A percentile compares a stretch with the other conserved stretches of the same genome.
These are phyloP conservation scores for Arthrobotrys entomopaga DNA, from an alignment of 2,329 filamentous ascomycete genomes.

Conservation along the genomic window DNA sequence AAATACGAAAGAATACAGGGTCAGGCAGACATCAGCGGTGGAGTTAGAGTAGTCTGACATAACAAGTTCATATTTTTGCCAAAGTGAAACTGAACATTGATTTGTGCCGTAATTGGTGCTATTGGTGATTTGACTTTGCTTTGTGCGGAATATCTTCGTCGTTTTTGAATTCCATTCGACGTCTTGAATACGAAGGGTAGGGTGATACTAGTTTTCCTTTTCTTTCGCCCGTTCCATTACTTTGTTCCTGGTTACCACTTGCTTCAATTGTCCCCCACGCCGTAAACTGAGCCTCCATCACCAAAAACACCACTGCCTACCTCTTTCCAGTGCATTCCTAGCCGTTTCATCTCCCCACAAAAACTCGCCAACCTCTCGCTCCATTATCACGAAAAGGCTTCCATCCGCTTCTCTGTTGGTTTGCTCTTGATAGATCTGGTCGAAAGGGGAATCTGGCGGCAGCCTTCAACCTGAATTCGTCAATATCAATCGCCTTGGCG, in stretches of 20 bases:
- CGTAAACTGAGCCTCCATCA: conserved; percentile 16
- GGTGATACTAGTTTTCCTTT: conserved; percentile 32
- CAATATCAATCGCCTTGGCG: conserved; percentile 32
- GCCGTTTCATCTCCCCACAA: conserved; percentile 40
- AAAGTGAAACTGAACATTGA: conserved; percentile 56
- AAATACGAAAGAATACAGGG: conserved; percentile 16
- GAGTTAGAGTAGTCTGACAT: conserved; percentile 51
- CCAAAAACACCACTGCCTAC: conserved; percentile 5
- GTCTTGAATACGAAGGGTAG: conserved; percentile 40
- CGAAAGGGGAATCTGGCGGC: conserved; percentile 19
- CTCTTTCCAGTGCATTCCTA: conserved; percentile 35
- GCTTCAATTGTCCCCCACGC: conserved; percentile 26
- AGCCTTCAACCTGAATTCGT: conserved; percentile 48
- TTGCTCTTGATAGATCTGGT: conserved; percentile 32
- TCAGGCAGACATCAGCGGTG: conserved; percentile 13
- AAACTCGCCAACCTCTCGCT: conserved; percentile 36
- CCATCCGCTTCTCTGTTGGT: conserved; percentile 37
- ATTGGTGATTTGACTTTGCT: conserved; percentile 56
- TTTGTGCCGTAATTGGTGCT: conserved; percentile 56
- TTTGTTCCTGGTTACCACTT: background rate
- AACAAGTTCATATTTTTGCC: conserved; percentile 39
- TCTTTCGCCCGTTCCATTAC: conserved; percentile 15
- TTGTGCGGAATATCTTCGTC: conserved; percentile 53
- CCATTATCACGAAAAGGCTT: conserved; percentile 34
- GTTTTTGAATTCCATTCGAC: conserved; percentile 48